Conservation (phyloP, 495 filamentous ascomycete genomes). For the Penicillium desertorum region DNA sequence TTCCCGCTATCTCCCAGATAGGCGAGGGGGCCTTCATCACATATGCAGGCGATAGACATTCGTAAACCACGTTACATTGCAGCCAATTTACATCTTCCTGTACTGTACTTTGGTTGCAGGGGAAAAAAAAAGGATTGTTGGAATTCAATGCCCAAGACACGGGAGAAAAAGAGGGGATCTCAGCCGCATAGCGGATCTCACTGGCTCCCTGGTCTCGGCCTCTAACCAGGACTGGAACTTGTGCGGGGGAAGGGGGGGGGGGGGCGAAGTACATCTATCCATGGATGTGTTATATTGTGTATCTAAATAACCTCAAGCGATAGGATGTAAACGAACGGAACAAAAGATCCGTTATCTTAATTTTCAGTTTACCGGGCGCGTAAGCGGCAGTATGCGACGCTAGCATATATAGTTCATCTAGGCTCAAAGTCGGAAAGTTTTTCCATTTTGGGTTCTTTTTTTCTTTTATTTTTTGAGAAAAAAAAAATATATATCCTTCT, state of each 20-base stretch:
- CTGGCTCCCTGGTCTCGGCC: not conserved
- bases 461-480: too few relatives aligned
- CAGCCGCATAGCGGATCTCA: slow-evolving; percentile 6
- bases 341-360: not conserved
- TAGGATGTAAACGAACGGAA: not conserved
- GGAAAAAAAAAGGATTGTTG: not conserved
- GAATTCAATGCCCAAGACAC: not conserved
- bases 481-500: not conserved
- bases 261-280: not conserved
- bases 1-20: not conserved
- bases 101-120: not conserved
- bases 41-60: slow-evolving; percentile 2
- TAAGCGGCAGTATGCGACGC: not conserved
- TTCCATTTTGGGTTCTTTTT: not conserved
- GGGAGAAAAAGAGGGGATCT: not conserved
- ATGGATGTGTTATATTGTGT: not conserved
- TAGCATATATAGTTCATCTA: not conserved
- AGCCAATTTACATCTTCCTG: not conserved
- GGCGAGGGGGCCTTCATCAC: not conserved
- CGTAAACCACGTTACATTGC: slow-evolving; percentile 1
- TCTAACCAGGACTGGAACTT: not conserved
- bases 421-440: not conserved
- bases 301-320: not conserved
- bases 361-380: not conserved
- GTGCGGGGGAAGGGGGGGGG: too few relatives aligned